Evolutionary conservation across 306 rosid species (phyloP).

Genomic region (Pyrus bretschneideri): DNA sequence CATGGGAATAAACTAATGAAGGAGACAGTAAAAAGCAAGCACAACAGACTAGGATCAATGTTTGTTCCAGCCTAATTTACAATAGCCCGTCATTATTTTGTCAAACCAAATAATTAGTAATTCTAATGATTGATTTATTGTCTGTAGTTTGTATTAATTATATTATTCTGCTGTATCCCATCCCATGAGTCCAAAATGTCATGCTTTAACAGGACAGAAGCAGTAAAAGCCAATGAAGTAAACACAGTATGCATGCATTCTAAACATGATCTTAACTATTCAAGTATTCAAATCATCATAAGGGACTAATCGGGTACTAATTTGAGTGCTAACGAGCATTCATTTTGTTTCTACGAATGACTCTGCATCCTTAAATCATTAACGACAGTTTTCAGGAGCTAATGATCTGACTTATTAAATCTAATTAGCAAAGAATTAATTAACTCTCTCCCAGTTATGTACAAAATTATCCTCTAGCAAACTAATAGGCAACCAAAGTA

Average conservation of each 20-base stretch:
- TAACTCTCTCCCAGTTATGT: neutral
- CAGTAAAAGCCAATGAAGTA: neutral
- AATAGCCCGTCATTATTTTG: neutral
- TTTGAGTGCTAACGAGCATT: neutral
- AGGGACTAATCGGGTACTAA: neutral
- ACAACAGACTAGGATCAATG: neutral
- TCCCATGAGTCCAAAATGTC: neutral
- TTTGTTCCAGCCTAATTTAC: neutral
- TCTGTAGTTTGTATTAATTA: neutral
- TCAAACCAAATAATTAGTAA: neutral
- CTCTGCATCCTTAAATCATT: neutral
- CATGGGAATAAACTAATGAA: neutral
- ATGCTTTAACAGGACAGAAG: neutral
- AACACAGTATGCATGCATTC: neutral
- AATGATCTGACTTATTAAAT: neutral
- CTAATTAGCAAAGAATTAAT: neutral
- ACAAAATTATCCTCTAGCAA: neutral
- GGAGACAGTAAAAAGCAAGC: neutral
- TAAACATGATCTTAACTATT: neutral
- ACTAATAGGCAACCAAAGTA: neutral
- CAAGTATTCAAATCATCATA: neutral
- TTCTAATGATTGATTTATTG: neutral
- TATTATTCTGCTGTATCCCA: neutral
- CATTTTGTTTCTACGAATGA: neutral
- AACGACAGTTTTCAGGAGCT: neutral